Evolutionary conservation across 139 green algal genomes (phyloP).

Genomic region (Yamagishiella unicocca): DNA sequence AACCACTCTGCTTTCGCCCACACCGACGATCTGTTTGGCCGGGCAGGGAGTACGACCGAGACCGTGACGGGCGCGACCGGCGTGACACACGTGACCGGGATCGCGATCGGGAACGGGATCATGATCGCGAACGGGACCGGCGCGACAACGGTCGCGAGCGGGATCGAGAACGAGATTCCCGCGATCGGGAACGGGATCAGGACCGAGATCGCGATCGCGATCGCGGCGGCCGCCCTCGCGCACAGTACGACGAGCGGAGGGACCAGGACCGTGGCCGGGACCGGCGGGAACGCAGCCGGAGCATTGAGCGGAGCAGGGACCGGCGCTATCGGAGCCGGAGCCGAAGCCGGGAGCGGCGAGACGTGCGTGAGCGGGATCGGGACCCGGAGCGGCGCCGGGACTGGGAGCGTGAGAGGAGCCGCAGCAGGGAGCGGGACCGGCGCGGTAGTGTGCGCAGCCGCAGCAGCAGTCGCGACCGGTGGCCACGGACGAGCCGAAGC

Average conservation of each 20-base stretch:
- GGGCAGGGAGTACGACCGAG: conserved; percentile 9
- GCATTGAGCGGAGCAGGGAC: not conserved
- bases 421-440: conserved; percentile 13
- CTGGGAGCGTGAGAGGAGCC: conserved; percentile 9
- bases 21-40: too few species aligned
- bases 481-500: not conserved
- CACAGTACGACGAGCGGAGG: not conserved
- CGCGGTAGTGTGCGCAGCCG: not conserved
- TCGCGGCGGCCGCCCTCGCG: not conserved
- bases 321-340: not conserved
- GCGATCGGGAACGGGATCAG: not conserved
- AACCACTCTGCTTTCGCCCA: too few species aligned
- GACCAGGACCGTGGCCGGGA: not conserved
- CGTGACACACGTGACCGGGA: not conserved
- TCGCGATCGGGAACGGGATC: not conserved
- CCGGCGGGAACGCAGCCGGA: conserved; percentile 6
- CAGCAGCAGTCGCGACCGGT: not conserved
- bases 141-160: not conserved
- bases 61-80: conserved; percentile 9
- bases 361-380: not conserved
- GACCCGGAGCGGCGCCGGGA: conserved; percentile 15
- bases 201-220: conserved; percentile 14
- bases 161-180: conserved; percentile 1
- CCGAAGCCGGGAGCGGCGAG: not conserved
- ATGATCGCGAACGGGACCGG: not conserved